phyloP scores from a whole-genome alignment of 2,329 filamentous ascomycete species.

The Penicillium occitanis region DNA sequence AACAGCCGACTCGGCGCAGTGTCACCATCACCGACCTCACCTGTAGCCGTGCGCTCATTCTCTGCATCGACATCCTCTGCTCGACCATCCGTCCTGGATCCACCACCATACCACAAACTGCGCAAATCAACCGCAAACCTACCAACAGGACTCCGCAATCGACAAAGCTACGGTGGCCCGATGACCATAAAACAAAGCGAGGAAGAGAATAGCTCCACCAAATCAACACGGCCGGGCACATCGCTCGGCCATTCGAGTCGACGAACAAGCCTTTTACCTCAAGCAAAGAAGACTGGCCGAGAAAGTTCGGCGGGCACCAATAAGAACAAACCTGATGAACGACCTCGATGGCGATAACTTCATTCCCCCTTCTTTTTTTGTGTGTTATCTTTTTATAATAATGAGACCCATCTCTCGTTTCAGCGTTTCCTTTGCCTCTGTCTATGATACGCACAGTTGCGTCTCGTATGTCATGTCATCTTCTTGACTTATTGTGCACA shows the following conservation, averaged over 20 bases:
- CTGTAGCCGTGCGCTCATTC: not conserved
- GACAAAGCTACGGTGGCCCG: constrained; percentile 40
- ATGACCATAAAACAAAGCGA: constrained; percentile 32
- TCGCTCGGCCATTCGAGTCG: constrained; percentile 41
- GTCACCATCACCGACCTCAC: constrained; percentile 32
- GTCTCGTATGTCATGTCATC: not conserved
- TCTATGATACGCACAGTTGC: not conserved
- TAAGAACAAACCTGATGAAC: constrained; percentile 31
- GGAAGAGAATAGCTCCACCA: constrained; percentile 18
- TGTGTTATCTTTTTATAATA: not conserved
- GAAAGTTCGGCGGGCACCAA: constrained; percentile 15
- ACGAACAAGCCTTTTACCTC: constrained; percentile 43
- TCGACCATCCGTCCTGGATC: constrained; percentile 34
- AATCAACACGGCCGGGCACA: constrained; percentile 41
- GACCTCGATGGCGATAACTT: constrained; percentile 39
- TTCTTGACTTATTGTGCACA: constrained; percentile 1
- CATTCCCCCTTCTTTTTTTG: not conserved
- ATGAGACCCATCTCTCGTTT: not conserved
- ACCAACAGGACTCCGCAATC: constrained; percentile 36
- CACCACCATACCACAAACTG: constrained; percentile 45
- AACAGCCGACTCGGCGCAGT: constrained; percentile 33
- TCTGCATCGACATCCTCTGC: not conserved
- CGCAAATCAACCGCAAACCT: constrained; percentile 30
- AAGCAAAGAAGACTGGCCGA: constrained; percentile 34
- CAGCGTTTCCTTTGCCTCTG: not conserved